These are phyloP conservation scores for Yamadazyma scolyti DNA, from an alignment of 805 yeast species.

Conservation along the genomic window DNA sequence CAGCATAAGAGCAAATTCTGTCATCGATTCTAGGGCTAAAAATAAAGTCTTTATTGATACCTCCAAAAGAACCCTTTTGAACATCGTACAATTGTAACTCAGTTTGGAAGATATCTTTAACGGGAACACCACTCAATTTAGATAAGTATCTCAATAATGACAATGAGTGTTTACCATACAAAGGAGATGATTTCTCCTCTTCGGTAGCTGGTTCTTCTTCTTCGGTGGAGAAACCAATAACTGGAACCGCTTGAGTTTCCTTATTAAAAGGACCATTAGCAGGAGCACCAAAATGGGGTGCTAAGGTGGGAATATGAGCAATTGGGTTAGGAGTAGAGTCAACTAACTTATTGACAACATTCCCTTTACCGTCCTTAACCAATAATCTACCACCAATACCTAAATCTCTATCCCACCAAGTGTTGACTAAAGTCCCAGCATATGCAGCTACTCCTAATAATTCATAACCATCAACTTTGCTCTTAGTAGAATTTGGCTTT, in stretches of 20 bases:
- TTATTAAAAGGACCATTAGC: constrained; percentile 24
- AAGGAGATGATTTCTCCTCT: constrained; percentile 60
- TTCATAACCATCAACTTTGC: constrained; percentile 28
- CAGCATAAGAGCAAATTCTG: constrained; percentile 76
- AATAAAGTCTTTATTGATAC: constrained; percentile 62
- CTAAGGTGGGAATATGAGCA: constrained; percentile 37
- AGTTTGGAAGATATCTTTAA: constrained; percentile 60
- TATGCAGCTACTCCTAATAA: constrained; percentile 39
- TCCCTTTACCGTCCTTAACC: constrained; percentile 20
- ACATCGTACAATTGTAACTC: constrained; percentile 81
- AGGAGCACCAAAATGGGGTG: constrained; percentile 33
- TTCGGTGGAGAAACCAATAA: constrained; percentile 28
- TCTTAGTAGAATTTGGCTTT: constrained; percentile 16
- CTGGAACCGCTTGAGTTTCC: constrained; percentile 39
- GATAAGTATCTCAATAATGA: constrained; percentile 68
- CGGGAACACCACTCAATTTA: constrained; percentile 52
- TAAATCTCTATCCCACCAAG: constrained; percentile 42
- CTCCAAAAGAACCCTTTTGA: constrained; percentile 76
- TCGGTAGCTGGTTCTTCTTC: constrained; percentile 49
- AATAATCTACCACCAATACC: constrained; percentile 39
- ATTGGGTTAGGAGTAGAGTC: constrained; percentile 33
- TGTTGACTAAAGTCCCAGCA: constrained; percentile 29
- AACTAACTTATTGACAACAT: constrained; percentile 22
- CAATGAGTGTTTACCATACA: constrained; percentile 66
- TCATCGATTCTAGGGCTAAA: constrained; percentile 85